Evolutionary conservation across 805 yeast genomes (phyloP).

Genomic region (Saturnispora kantuleensis): DNA sequence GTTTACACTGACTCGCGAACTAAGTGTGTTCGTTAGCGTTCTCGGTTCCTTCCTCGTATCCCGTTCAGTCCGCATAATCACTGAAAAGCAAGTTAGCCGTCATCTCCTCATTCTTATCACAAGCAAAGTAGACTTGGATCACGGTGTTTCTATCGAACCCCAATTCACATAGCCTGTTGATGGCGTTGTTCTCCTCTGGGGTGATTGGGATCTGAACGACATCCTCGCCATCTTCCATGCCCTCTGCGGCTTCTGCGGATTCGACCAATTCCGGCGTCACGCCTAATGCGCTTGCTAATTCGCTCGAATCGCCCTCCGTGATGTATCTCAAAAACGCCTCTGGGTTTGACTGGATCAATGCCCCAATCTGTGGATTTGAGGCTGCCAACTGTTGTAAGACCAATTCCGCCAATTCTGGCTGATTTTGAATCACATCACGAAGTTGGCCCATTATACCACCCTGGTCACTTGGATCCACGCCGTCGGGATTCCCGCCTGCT

Average conservation of each 20-base stretch:
- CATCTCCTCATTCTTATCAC: conserved; percentile 94
- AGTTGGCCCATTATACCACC: conserved; percentile 40
- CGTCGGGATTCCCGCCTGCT: conserved; percentile 25
- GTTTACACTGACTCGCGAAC: no score
- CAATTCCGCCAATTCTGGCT: conserved; percentile 83
- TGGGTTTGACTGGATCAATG: conserved; percentile 74
- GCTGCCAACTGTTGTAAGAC: conserved; percentile 73
- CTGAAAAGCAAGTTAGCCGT: conserved; percentile 86
- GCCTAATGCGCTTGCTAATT: conserved; percentile 35
- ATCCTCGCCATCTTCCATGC: conserved; percentile 16
- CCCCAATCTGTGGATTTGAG: conserved; percentile 77
- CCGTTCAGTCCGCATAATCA: conserved; percentile 32
- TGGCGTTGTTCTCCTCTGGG: conserved; percentile 82
- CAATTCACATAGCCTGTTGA: conserved; percentile 77
- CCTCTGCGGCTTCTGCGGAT: conserved; percentile 29
- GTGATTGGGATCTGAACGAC: conserved; percentile 43
- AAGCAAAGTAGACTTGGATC: conserved; percentile 91
- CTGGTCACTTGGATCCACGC: conserved; percentile 25
- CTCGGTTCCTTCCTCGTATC: neutral
- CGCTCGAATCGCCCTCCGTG: conserved; percentile 50
- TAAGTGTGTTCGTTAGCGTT: no score
- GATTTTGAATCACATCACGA: conserved; percentile 68
- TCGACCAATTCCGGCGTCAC: conserved; percentile 30
- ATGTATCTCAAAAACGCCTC: conserved; percentile 75
- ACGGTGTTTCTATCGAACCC: conserved; percentile 87